Evolutionary conservation across 2,329 filamentous ascomycete species (phyloP).

Genomic region (Botrytis paeoniae): DNA sequence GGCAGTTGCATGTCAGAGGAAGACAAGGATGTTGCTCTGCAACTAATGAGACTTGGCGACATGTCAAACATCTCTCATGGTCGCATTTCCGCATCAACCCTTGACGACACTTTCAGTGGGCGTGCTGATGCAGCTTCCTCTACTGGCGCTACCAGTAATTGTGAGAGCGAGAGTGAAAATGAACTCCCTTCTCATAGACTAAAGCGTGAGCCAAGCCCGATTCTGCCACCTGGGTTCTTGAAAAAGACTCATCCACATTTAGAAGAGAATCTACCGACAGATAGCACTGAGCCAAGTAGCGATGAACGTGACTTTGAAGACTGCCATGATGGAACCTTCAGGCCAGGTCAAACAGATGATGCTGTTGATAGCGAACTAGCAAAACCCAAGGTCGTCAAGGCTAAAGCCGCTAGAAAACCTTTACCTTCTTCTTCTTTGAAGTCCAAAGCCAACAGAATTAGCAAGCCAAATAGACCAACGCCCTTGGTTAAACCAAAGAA

Average conservation of each 20-base stretch:
- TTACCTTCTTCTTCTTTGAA: slow-evolving; percentile 43
- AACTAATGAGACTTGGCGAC: slow-evolving; percentile 93
- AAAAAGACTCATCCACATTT: slow-evolving; percentile 48
- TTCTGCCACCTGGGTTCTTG: slow-evolving; percentile 44
- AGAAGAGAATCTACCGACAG: slow-evolving; percentile 53
- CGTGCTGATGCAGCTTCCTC: slow-evolving; percentile 82
- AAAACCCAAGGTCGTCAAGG: slow-evolving; percentile 42
- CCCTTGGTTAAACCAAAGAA: slow-evolving; percentile 50
- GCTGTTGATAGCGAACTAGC: slow-evolving; percentile 27
- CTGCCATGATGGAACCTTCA: slow-evolving; percentile 39
- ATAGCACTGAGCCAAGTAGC: slow-evolving; percentile 58
- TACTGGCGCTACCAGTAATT: slow-evolving; percentile 78
- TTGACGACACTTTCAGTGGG: slow-evolving; percentile 91
- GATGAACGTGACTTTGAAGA: slow-evolving; percentile 57
- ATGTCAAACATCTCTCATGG: slow-evolving; percentile 92
- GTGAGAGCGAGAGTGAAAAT: slow-evolving; percentile 64
- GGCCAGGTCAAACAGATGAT: slow-evolving; percentile 32
- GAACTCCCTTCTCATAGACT: slow-evolving; percentile 59
- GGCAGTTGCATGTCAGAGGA: slow-evolving; percentile 97
- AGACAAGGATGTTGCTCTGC: slow-evolving; percentile 86
- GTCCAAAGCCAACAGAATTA: slow-evolving; percentile 45
- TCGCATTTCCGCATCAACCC: slow-evolving; percentile 86
- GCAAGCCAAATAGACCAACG: slow-evolving; percentile 42
- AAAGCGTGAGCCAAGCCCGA: slow-evolving; percentile 53
- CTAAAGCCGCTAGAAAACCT: slow-evolving; percentile 44